Evolutionary conservation across 176 grass and related monocot genomes (phyloP).

Genomic region (Carex cristatella): DNA sequence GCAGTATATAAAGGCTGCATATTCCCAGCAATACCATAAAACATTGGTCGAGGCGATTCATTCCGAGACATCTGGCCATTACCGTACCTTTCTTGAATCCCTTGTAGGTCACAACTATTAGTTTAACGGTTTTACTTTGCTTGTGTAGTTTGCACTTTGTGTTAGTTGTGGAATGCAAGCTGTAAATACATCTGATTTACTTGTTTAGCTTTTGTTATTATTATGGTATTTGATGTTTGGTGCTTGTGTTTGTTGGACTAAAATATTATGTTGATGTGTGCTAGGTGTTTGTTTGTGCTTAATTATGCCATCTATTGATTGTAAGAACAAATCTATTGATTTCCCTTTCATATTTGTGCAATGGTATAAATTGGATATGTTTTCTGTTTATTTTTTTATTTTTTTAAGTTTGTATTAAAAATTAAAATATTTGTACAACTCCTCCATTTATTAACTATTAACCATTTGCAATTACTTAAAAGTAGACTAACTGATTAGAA

Average conservation of each 20-base stretch:
- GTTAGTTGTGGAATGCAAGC: not conserved
- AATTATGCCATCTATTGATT: not conserved
- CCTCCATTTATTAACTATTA: no score
- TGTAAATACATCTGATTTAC: not conserved
- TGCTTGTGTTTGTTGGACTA: not conserved
- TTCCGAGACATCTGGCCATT: constrained; percentile 74
- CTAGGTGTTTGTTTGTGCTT: not conserved
- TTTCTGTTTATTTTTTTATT: no score
- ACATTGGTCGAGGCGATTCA: constrained; percentile 63
- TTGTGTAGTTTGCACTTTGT: not conserved
- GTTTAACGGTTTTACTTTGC: constrained; percentile 19
- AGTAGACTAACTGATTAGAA: not conserved
- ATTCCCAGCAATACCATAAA: constrained; percentile 75
- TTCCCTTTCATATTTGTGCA: not conserved
- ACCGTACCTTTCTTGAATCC: constrained; percentile 81
- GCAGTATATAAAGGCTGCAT: constrained; percentile 93
- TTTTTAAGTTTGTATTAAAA: no score
- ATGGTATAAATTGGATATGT: no score
- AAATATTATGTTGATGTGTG: not conserved
- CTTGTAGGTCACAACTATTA: constrained; percentile 65
- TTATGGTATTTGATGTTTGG: constrained; percentile 1
- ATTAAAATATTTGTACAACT: no score
- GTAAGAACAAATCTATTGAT: not conserved
- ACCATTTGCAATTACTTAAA: not conserved
- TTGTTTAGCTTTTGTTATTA: not conserved